These are phyloP conservation scores for Helminthosporium solani DNA, from an alignment of 2,329 filamentous ascomycete species.

Conservation along the genomic window DNA sequence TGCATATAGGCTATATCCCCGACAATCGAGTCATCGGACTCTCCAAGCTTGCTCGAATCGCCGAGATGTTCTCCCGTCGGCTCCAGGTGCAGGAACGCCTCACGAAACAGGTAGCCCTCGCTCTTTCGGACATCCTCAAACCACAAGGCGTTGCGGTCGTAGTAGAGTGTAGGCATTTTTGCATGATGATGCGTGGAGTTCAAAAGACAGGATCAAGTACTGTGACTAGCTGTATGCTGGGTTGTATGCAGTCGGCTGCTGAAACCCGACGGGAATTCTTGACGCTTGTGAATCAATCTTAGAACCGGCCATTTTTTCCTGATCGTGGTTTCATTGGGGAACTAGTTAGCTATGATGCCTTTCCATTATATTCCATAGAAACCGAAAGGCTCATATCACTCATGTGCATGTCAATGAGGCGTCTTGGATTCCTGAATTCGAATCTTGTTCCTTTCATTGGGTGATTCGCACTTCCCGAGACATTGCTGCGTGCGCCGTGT, in stretches of 20 bases:
- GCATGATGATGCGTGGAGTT: slow-evolving; percentile 99
- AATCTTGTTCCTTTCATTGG: too few relatives aligned
- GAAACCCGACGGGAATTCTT: slow-evolving; percentile 97
- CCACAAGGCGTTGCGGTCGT: slow-evolving; percentile 95
- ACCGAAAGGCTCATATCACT: too few relatives aligned
- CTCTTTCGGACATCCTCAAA: slow-evolving; percentile 90
- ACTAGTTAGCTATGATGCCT: too few relatives aligned
- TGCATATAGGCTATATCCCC: slow-evolving; percentile 99
- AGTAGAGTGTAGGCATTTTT: slow-evolving; percentile 94
- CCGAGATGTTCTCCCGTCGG: slow-evolving; percentile 92
- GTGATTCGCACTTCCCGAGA: too few relatives aligned
- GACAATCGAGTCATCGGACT: slow-evolving; percentile 87
- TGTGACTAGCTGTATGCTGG: slow-evolving; percentile 96
- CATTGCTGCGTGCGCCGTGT: too few relatives aligned
- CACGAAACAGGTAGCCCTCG: slow-evolving; percentile 93
- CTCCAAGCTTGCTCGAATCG: slow-evolving; percentile 92
- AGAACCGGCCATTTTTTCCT: too few relatives aligned
- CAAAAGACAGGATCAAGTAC: slow-evolving; percentile 85
- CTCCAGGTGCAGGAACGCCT: slow-evolving; percentile 95
- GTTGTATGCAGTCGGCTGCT: slow-evolving; percentile 86
- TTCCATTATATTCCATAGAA: too few relatives aligned
- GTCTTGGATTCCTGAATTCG: too few relatives aligned
- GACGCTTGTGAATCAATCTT: too few relatives aligned
- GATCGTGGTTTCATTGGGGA: too few relatives aligned
- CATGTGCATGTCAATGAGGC: too few relatives aligned